Evolutionary conservation across 73 alveolate genomes (phyloP), one percentile per base, ranked within the genome.

Genomic region (Paramecium pentaurelia): DNA sequence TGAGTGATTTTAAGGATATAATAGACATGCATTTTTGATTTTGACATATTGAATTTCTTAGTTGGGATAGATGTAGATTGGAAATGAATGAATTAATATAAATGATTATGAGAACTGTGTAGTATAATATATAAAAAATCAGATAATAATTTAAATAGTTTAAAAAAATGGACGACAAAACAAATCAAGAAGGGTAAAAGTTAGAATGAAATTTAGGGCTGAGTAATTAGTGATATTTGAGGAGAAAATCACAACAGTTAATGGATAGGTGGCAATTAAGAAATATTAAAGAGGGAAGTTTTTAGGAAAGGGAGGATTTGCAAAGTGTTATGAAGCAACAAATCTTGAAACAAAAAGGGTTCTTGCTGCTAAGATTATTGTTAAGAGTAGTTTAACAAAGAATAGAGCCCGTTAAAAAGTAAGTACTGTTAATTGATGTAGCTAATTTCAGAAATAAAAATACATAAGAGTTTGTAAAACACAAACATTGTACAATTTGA

Each of bases 401-500:
- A 88, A 88, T 44, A 88, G 94, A 49, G 94, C 94, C 42, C 88
- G 94, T 68, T 80, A 88, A 40, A 88, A 77, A 59, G 89, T 77
- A 38, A 38, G 32, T 49, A 4, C 7, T 42, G 89, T 38, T 14
- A 34, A 77, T 10, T n/a, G 28, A 80, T 9, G 92, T 77, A 88
- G 86, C 97, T 98, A 25, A 97, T 97, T 96, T 94, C 98, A 70
- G 99, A 98, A 92, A 98, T 98, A 86, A 98, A 98, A 86, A 96
- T 98, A 83, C 99, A 98, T 95, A 96, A 98, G 92, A 93, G 98
- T 49, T 93, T 97, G 58, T 97, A 96, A 85, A 98, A 98, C 93
- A 91, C 96, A n/a, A 94, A 98, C 93, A 95, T 98, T 58, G 99
- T 97, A 4, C 97, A 98, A 18, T 98, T 97, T 95, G 99, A 98